These are phyloP conservation scores for Sporopachydermia quercuum DNA, from an alignment of 805 yeast species.

Conservation along the genomic window DNA sequence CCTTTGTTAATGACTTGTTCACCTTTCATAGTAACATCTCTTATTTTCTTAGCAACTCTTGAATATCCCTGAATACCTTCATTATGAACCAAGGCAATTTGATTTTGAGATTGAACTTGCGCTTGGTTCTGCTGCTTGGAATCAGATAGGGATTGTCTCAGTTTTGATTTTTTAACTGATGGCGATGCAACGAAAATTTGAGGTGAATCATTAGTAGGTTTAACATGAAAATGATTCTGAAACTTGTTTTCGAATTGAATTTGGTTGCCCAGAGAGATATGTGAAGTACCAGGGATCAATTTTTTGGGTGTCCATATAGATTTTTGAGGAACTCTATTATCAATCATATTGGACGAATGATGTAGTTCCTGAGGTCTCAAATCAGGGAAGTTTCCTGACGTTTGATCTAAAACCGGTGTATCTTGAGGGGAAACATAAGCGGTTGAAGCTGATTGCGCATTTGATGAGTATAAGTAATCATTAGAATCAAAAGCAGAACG, in stretches of 20 bases:
- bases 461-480: too few species aligned
- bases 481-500: too few species aligned
- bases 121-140: too few species aligned
- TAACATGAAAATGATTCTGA: not conserved
- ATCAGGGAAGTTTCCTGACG: not conserved
- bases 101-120: not conserved
- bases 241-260: slow-evolving; percentile 1
- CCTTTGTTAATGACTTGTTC: not conserved
- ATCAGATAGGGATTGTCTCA: not conserved
- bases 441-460: too few species aligned
- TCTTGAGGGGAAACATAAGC: not conserved
- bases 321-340: not conserved
- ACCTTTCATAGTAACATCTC: not conserved
- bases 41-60: not conserved
- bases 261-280: not conserved
- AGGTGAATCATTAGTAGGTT: not conserved
- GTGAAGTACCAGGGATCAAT: not conserved
- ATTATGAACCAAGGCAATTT: not conserved
- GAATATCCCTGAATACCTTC: slow-evolving; percentile 1
- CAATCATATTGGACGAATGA: not conserved
- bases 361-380: not conserved
- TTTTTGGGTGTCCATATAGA: not conserved
- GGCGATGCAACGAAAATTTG: not conserved
- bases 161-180: not conserved
- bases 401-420: not conserved